Conservation (phyloP, 306 rosid species). For the Vigna unguiculata region DNA sequence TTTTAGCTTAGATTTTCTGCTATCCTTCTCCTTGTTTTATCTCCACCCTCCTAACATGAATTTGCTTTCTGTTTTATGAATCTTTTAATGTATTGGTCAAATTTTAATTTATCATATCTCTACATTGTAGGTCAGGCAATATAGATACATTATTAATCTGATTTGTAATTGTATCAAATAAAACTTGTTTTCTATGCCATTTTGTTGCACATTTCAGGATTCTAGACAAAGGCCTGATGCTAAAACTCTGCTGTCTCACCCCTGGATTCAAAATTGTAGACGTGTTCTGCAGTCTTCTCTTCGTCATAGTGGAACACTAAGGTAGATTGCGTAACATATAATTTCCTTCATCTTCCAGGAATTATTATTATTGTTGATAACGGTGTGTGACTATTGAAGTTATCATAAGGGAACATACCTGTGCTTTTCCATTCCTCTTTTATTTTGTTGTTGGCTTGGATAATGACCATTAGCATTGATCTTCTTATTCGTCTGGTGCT, state of each 20-base stretch:
- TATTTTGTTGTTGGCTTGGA: neutral
- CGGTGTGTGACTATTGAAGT: neutral
- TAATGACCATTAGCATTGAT: neutral
- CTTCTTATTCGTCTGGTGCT: neutral
- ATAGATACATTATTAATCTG: constrained; percentile 34
- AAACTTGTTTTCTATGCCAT: constrained; percentile 33
- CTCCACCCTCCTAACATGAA: neutral
- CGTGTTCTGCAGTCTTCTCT: constrained; percentile 92
- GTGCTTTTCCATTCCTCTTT: neutral
- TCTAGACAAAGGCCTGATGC: constrained; percentile 99
- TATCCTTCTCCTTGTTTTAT: constrained; percentile 17
- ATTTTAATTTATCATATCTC: neutral
- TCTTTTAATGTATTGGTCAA: no score
- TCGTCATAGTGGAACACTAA: constrained; percentile 88
- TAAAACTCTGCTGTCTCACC: constrained; percentile 91
- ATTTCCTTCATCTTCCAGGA: constrained; percentile 10
- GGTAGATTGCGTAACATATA: constrained; percentile 55
- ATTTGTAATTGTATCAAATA: constrained; percentile 21
- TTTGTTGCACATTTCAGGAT: constrained; percentile 72
- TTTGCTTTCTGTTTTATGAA: constrained; percentile 11
- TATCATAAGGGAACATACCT: neutral
- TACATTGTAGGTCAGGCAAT: constrained; percentile 22
- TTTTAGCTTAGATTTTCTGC: neutral
- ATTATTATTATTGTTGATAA: no score
- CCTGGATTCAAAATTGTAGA: constrained; percentile 89